Conservation (phyloP, 2,329 filamentous ascomycete genomes). For the Aspergillus sergii region DNA sequence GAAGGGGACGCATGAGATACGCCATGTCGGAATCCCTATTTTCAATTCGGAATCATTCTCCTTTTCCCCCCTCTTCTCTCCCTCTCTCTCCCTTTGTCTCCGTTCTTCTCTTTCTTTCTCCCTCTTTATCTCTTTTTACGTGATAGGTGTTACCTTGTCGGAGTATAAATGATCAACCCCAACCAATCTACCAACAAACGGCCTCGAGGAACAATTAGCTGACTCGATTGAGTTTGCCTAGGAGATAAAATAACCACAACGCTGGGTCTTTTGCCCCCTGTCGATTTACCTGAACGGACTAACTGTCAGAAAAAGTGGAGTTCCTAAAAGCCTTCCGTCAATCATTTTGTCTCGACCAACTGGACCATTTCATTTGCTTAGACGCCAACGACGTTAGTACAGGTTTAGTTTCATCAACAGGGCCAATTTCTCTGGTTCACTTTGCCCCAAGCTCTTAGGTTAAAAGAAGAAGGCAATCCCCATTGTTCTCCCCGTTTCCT, state of each 20-base stretch:
- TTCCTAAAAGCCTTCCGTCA: constrained; percentile 23
- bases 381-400: constrained; percentile 8
- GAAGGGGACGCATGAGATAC: constrained; percentile 1
- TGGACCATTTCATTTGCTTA: constrained; percentile 12
- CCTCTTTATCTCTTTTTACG: neutral
- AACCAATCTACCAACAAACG: neutral
- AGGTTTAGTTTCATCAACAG: constrained; percentile 8
- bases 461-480: constrained; percentile 3
- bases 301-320: constrained; percentile 23
- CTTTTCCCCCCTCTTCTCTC: neutral
- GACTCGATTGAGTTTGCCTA: constrained; percentile 13
- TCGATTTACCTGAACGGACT: constrained; percentile 18
- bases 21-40: neutral
- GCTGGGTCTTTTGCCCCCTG: constrained; percentile 15
- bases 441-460: constrained; percentile 3
- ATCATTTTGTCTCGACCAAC: constrained; percentile 24
- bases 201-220: neutral
- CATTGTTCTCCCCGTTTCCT: neutral
- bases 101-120: neutral
- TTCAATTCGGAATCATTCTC: constrained; percentile 4
- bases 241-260: constrained; percentile 11
- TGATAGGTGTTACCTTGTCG: neutral
- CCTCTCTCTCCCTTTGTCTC: constrained; percentile 3
- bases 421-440: constrained; percentile 6
- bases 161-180: neutral